Conservation (phyloP, 177 flowering plant species). For the Vitis hybrid region DNA sequence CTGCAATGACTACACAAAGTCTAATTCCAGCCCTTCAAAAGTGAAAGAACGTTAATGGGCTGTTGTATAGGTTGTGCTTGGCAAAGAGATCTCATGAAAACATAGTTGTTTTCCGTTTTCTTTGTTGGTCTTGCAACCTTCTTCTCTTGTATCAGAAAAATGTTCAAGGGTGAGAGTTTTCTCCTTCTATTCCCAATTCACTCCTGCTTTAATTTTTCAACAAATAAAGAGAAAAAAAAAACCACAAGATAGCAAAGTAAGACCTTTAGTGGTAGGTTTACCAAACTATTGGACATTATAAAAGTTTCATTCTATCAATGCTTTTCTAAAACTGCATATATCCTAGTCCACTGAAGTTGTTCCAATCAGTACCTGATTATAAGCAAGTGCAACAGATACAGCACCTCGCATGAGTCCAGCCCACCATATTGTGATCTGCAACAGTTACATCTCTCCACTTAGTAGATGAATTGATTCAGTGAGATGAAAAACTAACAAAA, state of each 20-base stretch:
- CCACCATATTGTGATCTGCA: constrained; percentile 59
- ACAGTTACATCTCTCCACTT: not conserved
- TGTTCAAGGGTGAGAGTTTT: not conserved
- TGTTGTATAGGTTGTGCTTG: no score
- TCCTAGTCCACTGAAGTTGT: not conserved
- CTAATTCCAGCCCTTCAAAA: no score
- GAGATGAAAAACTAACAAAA: not conserved
- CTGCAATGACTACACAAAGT: no score
- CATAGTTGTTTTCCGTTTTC: no score
- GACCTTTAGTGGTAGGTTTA: not conserved
- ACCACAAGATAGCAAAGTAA: not conserved
- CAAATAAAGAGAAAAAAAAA: not conserved
- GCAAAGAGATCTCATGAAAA: no score
- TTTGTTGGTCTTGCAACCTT: not conserved
- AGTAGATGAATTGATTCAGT: not conserved
- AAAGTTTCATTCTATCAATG: not conserved
- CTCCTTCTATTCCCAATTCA: not conserved
- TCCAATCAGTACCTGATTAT: constrained; percentile 37
- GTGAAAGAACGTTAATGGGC: no score
- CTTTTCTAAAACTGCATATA: not conserved
- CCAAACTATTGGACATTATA: not conserved
- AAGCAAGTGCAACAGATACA: constrained; percentile 68
- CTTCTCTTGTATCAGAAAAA: not conserved
- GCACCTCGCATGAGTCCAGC: constrained; percentile 61
- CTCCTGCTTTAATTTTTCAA: not conserved